Base-by-base conservation (phyloP, 495 filamentous ascomycete species). In the Neurospora cerealis region DNA sequence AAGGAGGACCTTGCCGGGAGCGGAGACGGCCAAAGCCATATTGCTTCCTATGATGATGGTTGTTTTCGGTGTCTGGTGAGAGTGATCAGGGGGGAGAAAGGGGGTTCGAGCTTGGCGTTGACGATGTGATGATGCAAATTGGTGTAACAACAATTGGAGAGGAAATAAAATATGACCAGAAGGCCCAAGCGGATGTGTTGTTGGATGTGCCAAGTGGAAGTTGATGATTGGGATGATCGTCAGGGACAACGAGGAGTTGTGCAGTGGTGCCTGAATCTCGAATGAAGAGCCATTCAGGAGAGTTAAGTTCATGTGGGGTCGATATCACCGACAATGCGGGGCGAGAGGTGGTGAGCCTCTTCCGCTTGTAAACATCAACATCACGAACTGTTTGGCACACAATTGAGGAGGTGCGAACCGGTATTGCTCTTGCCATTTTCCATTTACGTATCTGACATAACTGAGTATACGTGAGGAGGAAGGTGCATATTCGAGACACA, bases 1-100 rank as follows among this genome's bases (percentile, higher is more conserved):
- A 19, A 99, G 87, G 66, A 99, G 87, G 60, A 99, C 96, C 84
- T 99, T 99, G 70, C 96, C 96, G 32, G 96, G 96, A 3, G 96
- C 95, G 74, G 95, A 98, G 75, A 96, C 87, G 77, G 93, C 93
- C 71, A 85, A 85, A 37, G 82, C 83, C 39, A 81, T 76, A 44
- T 73, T 72, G 70, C 73, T 70, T 69, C 66, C 48, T 72, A 69
- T 46, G 38, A 62, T 75, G 44, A 75, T 73, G 34, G 54, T 69
- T 70, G n/a, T 74, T 39, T 75, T 17, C 15, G 15, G 37, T 48
- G 34, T 71, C 4, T 38, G 46, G 24, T 28, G 48, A 15, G 48
- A 15, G 48, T 28, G 24, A 17, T 24, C 17, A 5, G 19, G 28
- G 54, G 48, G 48, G 5, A 15, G 28, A 34, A 62, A 34, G 28